Evolutionary conservation across 73 alveolate genomes (phyloP).

Genomic region (Stentor coeruleus): DNA sequence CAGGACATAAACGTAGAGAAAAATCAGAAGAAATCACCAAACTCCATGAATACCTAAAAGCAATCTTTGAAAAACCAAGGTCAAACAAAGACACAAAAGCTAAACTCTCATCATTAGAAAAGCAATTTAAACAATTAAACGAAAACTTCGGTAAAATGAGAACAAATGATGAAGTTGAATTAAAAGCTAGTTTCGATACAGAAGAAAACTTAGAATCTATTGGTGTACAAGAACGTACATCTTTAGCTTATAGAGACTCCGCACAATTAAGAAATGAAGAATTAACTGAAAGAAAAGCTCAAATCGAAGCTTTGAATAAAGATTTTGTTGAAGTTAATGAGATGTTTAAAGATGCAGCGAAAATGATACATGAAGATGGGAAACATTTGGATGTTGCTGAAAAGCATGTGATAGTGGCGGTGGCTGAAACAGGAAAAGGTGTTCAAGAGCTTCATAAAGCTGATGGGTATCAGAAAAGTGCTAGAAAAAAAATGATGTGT

Average conservation of each 20-base stretch:
- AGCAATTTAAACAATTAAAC: not conserved
- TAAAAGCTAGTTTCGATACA: not conserved
- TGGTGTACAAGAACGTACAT: not conserved
- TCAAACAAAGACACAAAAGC: not conserved
- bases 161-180: not conserved
- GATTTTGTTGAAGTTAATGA: not conserved
- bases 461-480: not conserved
- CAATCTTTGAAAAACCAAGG: not conserved
- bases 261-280: not conserved
- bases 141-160: too few species aligned
- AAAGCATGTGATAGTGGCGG: not conserved
- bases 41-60: not conserved
- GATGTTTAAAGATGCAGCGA: conserved; percentile 20
- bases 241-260: not conserved
- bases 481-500: not conserved
- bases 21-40: not conserved
- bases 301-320: conserved; percentile 6
- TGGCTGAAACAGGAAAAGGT: conserved; percentile 10
- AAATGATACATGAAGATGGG: conserved; percentile 3
- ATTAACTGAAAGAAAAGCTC: not conserved
- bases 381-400: not conserved
- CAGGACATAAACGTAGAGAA: not conserved
- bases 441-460: not conserved
- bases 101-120: not conserved
- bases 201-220: not conserved